Percentiles rank a stretch among this genome's conserved stretches.
phyloP scores from a whole-genome alignment of 768 basidiomycete genomes.

The Mycena rebaudengoi region DNA sequence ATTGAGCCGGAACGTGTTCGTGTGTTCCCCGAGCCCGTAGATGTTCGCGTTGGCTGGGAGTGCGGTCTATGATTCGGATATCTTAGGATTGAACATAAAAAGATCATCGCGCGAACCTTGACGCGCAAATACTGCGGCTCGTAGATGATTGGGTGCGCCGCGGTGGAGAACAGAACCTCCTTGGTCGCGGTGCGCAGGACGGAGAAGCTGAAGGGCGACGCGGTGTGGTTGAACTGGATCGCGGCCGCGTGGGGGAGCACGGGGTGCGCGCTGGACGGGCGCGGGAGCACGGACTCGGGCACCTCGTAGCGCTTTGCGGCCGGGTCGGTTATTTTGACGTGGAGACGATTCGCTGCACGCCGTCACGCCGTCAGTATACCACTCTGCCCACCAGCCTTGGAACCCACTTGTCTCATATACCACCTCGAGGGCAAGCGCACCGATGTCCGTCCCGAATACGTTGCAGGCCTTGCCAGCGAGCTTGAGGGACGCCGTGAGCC shows the following conservation, averaged over 20 bases:
- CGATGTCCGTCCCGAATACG: slow-evolving; percentile 65
- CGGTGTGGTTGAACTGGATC: slow-evolving; percentile 68
- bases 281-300: slow-evolving; percentile 67
- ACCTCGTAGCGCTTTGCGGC: slow-evolving; percentile 65
- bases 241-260: slow-evolving; percentile 42
- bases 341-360: slow-evolving; percentile 60
- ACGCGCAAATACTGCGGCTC: slow-evolving; percentile 81
- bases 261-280: slow-evolving; percentile 47
- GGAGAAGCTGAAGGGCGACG: slow-evolving; percentile 68
- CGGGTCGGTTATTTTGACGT: slow-evolving; percentile 69
- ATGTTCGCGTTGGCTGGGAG: slow-evolving; percentile 71
- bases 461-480: slow-evolving; percentile 63
- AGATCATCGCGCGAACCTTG: too few relatives aligned
- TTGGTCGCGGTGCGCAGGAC: slow-evolving; percentile 56
- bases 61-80: too few relatives aligned
- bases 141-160: slow-evolving; percentile 70
- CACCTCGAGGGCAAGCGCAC: slow-evolving; percentile 56
- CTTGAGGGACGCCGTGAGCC: slow-evolving; percentile 59
- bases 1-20: slow-evolving; percentile 67
- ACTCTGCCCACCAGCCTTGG: background rate
- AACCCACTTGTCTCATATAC: slow-evolving; percentile 65
- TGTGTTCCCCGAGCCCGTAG: slow-evolving; percentile 83
- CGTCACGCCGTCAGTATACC: background rate
- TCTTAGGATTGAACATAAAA: too few relatives aligned
- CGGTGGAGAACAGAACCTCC: slow-evolving; percentile 71